Evolutionary conservation across 768 basidiomycete genomes (phyloP).

Genomic region (Rhizopogon sp.): DNA sequence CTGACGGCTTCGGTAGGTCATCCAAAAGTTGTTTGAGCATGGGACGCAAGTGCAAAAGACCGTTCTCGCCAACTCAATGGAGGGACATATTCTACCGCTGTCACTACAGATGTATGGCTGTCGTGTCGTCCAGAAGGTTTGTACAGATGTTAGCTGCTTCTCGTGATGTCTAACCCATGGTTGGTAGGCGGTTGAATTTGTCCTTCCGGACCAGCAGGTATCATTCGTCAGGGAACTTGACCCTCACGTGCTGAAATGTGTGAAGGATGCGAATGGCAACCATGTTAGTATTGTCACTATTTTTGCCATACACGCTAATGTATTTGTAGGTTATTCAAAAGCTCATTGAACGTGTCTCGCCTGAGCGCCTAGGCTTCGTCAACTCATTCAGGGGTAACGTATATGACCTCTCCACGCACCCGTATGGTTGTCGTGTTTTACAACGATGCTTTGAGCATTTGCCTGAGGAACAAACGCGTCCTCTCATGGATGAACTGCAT

Average conservation of each 20-base stretch:
- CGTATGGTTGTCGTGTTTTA: conserved; percentile 92
- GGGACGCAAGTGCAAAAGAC: conserved; percentile 74
- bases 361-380: conserved; percentile 75
- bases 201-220: conserved; percentile 74
- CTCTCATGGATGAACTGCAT: conserved; percentile 81
- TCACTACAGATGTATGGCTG: conserved; percentile 95
- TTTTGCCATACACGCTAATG: conserved; percentile 4
- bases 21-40: conserved; percentile 91
- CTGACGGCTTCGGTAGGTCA: conserved; percentile 49
- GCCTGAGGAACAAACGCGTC: conserved; percentile 58
- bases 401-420: conserved; percentile 77
- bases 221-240: conserved; percentile 76
- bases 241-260: conserved; percentile 74
- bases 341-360: conserved; percentile 72
- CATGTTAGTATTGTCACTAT: conserved; percentile 57
- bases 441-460: conserved; percentile 90
- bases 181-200: conserved; percentile 74
- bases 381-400: conserved; percentile 73
- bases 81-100: conserved; percentile 69
- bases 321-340: conserved; percentile 74
- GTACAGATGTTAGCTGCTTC: not conserved
- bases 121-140: conserved; percentile 89
- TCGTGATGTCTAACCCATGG: conserved; percentile 1
- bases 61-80: conserved; percentile 65
- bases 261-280: conserved; percentile 90